A percentile compares a stretch with the other conserved stretches of the same genome.
phyloP scores from a whole-genome alignment of 1,284 basidiomycete genomes.

The Pseudozyma flocculosa region DNA sequence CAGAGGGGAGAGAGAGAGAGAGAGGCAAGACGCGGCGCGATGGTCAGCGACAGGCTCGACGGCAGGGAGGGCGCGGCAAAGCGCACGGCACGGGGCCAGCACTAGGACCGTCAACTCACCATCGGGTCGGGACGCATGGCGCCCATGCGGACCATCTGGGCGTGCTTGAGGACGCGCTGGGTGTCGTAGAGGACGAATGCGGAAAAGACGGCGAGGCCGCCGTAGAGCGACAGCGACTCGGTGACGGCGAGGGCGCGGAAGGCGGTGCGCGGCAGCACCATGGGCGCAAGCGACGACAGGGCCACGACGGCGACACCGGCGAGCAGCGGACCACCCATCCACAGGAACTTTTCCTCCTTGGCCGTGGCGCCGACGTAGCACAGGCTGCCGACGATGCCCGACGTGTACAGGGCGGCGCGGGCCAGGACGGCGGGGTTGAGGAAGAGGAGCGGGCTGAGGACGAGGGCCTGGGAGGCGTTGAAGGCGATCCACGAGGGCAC shows the following conservation, averaged over 20 bases:
- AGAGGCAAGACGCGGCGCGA: no score
- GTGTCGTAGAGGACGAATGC: slow-evolving; percentile 85
- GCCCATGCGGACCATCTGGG: slow-evolving; percentile 71
- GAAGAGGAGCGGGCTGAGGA: slow-evolving; percentile 71
- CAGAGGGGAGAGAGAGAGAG: no score
- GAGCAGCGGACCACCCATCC: slow-evolving; percentile 69
- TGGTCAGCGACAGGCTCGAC: no score
- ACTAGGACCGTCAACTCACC: no score
- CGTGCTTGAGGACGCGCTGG: slow-evolving; percentile 77
- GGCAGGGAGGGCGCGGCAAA: no score
- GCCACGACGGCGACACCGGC: slow-evolving; percentile 82
- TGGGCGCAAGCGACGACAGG: slow-evolving; percentile 78
- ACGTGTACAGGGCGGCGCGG: slow-evolving; percentile 85
- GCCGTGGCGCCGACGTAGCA: slow-evolving; percentile 88
- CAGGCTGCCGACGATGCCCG: slow-evolving; percentile 75
- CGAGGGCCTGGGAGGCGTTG: slow-evolving; percentile 80
- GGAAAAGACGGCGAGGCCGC: slow-evolving; percentile 81
- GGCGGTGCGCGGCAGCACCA: slow-evolving; percentile 76
- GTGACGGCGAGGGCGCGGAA: slow-evolving; percentile 73
- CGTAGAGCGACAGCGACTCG: slow-evolving; percentile 74
- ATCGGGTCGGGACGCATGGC: slow-evolving; percentile 72
- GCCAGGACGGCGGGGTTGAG: slow-evolving; percentile 79
- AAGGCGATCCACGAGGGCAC: slow-evolving; percentile 64
- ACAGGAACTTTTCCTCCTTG: slow-evolving; percentile 78
- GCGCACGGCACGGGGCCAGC: no score